Base-by-base conservation (phyloP, 176 grass and related monocot species). In the Triticum timopheevii region DNA sequence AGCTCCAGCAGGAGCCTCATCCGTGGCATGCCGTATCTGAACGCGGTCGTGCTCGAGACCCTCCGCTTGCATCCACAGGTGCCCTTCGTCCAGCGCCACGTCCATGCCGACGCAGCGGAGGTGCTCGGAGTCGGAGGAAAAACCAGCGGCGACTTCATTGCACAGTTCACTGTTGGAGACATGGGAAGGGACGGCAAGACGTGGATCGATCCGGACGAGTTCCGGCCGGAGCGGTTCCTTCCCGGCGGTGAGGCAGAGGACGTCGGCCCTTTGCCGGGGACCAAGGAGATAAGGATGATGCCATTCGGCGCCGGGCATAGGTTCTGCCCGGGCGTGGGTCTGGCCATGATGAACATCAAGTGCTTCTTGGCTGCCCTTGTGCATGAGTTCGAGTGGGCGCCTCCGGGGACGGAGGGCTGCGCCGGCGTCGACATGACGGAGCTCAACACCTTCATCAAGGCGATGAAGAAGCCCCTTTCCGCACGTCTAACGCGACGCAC, bases 331-430 rank as follows among this genome's bases (percentile, higher is more conserved):
- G 78, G 61, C 7, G 61, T 11, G 2, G 78, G 36, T 7, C 13
- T 80, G 13, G 78, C 35, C 35, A 80, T 80, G 78, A 16, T 65
- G 59, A 59, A 80, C 36, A 25, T 80, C 59, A 80, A 80, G 59
- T 65, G 13, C 36, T 80, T 80, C 78, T 3, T 80, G n/a, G 61
- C 59, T 1, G 61, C 59, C 22, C 35, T 80, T 5, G 78, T 80
- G 35, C 35, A 11, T 8, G 78, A 65, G 23, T 54, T 54, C 6
- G 50, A 54, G 16, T 54, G 50, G 50, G 15, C 15, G 49, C 49
- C 15, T 15, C 49, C 34, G n/a, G 28, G 28, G 28, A 3, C 61
- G 5, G 7, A 12, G 42, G n/a, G 4, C 7, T 2, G 35, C 0
- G 35, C 3, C 6, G 50, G 16, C 7, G 59, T 65, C 8, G 78